Evolutionary conservation across 768 basidiomycete species (phyloP), one percentile per base, ranked within the genome.

Genomic region (Mycena alexandri): DNA sequence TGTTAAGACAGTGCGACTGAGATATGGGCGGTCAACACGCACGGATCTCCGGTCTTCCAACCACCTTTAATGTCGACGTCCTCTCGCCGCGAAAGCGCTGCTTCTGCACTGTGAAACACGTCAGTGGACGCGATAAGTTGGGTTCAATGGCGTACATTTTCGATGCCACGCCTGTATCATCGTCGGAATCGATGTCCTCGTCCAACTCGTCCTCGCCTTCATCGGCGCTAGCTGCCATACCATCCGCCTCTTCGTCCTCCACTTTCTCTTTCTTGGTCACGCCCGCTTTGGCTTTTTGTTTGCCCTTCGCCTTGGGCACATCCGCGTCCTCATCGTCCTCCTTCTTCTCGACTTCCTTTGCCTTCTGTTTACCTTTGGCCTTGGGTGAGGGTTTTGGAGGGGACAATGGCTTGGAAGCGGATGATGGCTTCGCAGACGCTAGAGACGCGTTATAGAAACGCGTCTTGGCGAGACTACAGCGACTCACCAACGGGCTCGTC

Each of bases 41-140:
- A 96, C 96, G 94, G 88, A 71, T 91, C 83, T 14, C 95, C 95
- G 25, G 82, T 81, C 81, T 93, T 91, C 96, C 96, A 94, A 19
- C 92, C 91, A 21, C 90, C 91, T 57, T 87, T 82, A 29, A 94
- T 81, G 75, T 94, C 93, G n/a, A 94, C 91, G 43, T 93, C 90
- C 21, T 83, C 76, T 51, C 81, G 85, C 70, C 85, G 85, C 22
- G 83, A 84, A 34, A 93, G 76, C 11, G 86, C 90, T 44, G 86
- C 87, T 74, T 93, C 86, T n/a, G 89, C 93, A 78, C 94, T 91
- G 63, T 50, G 29, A 9, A 29, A 62, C 34, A 48, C 33, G 51
- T 57, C 44, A 65, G 42, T 71, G 17, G 38, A 50, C 38, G 48
- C 38, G 42, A 54, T 1, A 61, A n/a, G 47, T 44, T 57, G 36